Conservation (phyloP, 345 rosid species). For the Salix dunnii region DNA sequence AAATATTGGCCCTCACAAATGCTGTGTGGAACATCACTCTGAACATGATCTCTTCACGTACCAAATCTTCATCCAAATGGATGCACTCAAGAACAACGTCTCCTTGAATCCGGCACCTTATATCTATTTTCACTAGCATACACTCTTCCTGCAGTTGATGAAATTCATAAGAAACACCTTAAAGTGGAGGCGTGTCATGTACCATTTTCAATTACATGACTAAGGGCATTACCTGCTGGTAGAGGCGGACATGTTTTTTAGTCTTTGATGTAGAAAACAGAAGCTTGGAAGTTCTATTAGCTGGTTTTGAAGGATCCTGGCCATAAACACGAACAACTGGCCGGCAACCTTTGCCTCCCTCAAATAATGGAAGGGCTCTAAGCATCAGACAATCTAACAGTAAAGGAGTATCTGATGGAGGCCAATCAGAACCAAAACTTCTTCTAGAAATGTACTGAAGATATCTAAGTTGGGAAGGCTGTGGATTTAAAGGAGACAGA, state of each 20-base stretch:
- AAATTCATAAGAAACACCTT: conserved; percentile 25
- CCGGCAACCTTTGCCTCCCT: conserved; percentile 74
- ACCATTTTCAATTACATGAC: conserved; percentile 19
- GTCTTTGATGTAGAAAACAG: conserved; percentile 68
- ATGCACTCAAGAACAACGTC: conserved; percentile 94
- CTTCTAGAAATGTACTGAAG: conserved; percentile 96
- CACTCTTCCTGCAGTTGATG: conserved; percentile 73
- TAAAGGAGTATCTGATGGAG: conserved; percentile 88
- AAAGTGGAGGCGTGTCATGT: conserved; percentile 7
- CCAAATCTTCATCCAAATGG: conserved; percentile 70
- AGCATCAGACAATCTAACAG: conserved; percentile 83
- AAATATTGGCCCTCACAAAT: conserved; percentile 71
- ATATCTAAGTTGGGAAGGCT: conserved; percentile 92
- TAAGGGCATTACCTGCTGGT: conserved; percentile 51
- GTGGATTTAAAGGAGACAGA: conserved; percentile 77
- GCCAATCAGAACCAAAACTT: conserved; percentile 85
- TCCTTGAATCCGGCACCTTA: conserved; percentile 83
- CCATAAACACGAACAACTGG: conserved; percentile 84
- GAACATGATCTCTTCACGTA: conserved; percentile 70
- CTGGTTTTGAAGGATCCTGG: conserved; percentile 69
- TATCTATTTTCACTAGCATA: conserved; percentile 67
- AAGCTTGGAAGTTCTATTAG: conserved; percentile 81
- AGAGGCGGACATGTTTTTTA: conserved; percentile 58
- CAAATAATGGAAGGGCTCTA: conserved; percentile 69
- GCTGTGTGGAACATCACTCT: conserved; percentile 93